A percentile compares a stretch with the other conserved stretches of the same genome.
These are phyloP conservation scores for Colletotrichum agaves DNA, from an alignment of 2,329 filamentous ascomycete species.

Conservation along the genomic window DNA sequence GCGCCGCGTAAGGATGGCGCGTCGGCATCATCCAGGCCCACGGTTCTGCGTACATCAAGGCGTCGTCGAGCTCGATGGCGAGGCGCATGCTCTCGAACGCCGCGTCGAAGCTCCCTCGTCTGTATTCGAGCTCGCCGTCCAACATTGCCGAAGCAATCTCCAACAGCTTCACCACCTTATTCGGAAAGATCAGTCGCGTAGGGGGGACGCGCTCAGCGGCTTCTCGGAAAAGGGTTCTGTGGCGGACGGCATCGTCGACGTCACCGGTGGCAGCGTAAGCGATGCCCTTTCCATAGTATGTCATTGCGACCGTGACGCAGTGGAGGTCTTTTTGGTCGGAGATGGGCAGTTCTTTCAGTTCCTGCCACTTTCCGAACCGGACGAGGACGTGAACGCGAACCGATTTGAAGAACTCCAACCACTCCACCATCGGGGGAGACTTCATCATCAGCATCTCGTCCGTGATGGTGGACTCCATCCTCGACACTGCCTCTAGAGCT, in stretches of 20 bases:
- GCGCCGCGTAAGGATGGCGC: conserved; percentile 75
- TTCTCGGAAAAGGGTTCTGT: conserved; percentile 61
- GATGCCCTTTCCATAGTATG: conserved; percentile 74
- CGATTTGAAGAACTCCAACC: conserved; percentile 76
- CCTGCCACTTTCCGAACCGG: conserved; percentile 77
- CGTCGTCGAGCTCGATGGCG: conserved; percentile 70
- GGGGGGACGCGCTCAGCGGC: conserved; percentile 63
- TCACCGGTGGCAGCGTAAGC: conserved; percentile 69
- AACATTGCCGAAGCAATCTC: conserved; percentile 73
- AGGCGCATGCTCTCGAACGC: conserved; percentile 69
- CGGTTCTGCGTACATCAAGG: conserved; percentile 75
- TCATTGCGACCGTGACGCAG: conserved; percentile 74
- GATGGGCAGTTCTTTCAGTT: conserved; percentile 66
- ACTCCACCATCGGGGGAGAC: conserved; percentile 80
- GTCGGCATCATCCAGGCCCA: conserved; percentile 85
- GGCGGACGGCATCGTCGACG: conserved; percentile 62
- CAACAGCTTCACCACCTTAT: conserved; percentile 71
- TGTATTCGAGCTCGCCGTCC: conserved; percentile 78
- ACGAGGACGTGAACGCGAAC: conserved; percentile 76
- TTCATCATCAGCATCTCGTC: conserved; percentile 71
- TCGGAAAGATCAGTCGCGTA: conserved; percentile 75
- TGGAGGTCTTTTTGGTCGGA: conserved; percentile 71
- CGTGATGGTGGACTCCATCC: conserved; percentile 71
- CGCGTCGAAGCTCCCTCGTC: conserved; percentile 63
- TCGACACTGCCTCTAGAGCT: conserved; percentile 67